Base-by-base conservation (phyloP, 2,329 filamentous ascomycete species). In the Massarina eburnea region DNA sequence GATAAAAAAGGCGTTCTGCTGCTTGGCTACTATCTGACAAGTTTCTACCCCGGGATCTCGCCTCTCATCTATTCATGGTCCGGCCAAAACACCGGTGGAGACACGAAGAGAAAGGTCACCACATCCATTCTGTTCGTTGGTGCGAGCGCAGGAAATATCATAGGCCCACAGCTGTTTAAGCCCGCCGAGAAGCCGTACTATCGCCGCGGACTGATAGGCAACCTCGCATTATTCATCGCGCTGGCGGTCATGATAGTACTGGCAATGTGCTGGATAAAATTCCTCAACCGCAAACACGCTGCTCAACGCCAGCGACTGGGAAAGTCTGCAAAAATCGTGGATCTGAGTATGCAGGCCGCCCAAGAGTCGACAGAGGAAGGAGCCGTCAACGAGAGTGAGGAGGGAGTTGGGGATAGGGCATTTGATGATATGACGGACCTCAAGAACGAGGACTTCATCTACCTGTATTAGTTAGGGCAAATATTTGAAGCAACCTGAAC, bases 31-130 rank as follows among this genome's bases (percentile, higher is more conserved):
- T 83, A 82, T 46, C 70, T 83, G 41, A 80, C 82, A 32, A 83
- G 79, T 0, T 76, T 83, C 7, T 83, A 84, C 41, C 80, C 81
- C 0, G 82, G 76, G 5, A 81, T 81, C 48, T 76, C 83, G 3
- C 83, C 81, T 0, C 66, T 84, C 22, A 79, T 84, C 32, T 84
- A 81, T 52, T 79, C 79, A 0, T 84, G 80, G 80, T 80, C 79
- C 1, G 74, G 79, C 2, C 80, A 82, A 49, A 85, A 85, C 52
- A 84, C 84, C 0, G 84, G 80, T 0, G 84, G 85, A 1, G 83
- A 88, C 58, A 88, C 84, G 0, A 88, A 88, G 67, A 81, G 82
- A 51, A 87, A 86, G 58, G 78, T 80, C 8, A 84, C 80, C 0
- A 86, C 83, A 0, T 83, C 78, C 10, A 73, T 85, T 6, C 72